Percentiles rank a stretch among this genome's conserved stretches.
Evolutionary conservation across 805 yeast genomes (phyloP).

Genomic region (Yarrowia deformans): DNA sequence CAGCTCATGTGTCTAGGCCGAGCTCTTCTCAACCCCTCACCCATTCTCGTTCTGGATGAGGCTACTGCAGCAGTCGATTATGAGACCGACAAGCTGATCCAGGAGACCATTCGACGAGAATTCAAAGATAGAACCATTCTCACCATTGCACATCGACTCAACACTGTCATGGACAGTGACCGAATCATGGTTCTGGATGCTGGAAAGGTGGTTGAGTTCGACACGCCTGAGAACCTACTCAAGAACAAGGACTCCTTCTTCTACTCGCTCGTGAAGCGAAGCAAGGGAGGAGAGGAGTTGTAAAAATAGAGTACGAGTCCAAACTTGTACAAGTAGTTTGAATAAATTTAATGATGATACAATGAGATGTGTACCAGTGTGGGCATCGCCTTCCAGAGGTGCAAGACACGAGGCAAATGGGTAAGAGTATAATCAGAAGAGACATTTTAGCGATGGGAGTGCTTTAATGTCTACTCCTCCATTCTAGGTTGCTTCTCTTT

Average conservation of each 20-base stretch:
- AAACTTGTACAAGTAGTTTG: neutral
- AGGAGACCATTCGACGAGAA: constrained; percentile 72
- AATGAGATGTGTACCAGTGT: neutral
- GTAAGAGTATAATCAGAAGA: no score
- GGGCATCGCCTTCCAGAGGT: no score
- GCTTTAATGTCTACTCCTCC: no score
- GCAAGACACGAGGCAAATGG: no score
- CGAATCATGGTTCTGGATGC: constrained; percentile 71
- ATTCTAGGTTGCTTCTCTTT: no score
- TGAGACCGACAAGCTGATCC: constrained; percentile 76
- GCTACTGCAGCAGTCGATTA: constrained; percentile 84
- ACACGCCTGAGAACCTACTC: constrained; percentile 63
- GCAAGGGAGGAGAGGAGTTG: constrained; percentile 24
- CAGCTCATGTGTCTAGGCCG: constrained; percentile 81
- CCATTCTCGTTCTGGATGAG: constrained; percentile 77
- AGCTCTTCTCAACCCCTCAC: constrained; percentile 72
- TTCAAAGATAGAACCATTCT: constrained; percentile 75
- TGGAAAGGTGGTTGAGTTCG: constrained; percentile 79
- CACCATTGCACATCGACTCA: constrained; percentile 85
- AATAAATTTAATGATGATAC: neutral
- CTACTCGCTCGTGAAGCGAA: constrained; percentile 22
- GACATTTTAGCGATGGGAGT: no score
- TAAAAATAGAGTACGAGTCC: neutral
- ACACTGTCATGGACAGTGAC: constrained; percentile 82
- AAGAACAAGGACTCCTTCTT: constrained; percentile 21